Conservation (phyloP, 1,284 basidiomycete species). For the Cerrena zonata region DNA sequence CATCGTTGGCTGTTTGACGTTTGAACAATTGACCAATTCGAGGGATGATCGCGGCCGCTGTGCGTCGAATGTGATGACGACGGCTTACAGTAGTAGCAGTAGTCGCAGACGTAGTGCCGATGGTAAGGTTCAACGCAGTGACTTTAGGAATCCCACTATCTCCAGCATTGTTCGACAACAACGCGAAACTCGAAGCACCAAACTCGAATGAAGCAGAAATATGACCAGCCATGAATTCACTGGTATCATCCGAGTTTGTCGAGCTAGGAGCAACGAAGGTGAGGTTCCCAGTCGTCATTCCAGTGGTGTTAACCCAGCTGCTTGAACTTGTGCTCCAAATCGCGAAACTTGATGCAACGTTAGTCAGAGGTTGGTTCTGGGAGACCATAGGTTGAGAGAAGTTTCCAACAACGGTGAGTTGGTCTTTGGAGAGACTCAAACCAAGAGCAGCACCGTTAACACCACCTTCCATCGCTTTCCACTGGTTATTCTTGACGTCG, state of each 20-base stretch:
- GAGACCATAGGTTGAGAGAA: slow-evolving; percentile 56
- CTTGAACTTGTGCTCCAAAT: slow-evolving; percentile 64
- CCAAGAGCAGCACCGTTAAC: slow-evolving; percentile 71
- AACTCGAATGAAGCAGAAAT: slow-evolving; percentile 50
- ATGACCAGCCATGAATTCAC: slow-evolving; percentile 63
- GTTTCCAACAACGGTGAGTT: slow-evolving; percentile 68
- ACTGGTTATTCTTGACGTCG: slow-evolving; percentile 60
- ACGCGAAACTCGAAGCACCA: slow-evolving; percentile 68
- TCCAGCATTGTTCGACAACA: slow-evolving; percentile 62
- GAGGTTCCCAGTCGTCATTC: slow-evolving; percentile 71
- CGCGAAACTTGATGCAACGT: slow-evolving; percentile 64
- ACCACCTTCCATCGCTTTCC: slow-evolving; percentile 71
- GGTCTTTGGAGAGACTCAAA: slow-evolving; percentile 46
- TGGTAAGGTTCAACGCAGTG: slow-evolving; percentile 50
- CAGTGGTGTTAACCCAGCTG: slow-evolving; percentile 69
- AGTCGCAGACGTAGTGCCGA: slow-evolving; percentile 34
- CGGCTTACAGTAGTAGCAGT: slow-evolving; percentile 27
- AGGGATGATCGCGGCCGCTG: slow-evolving; percentile 45
- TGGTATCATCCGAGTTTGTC: slow-evolving; percentile 52
- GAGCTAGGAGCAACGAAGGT: slow-evolving; percentile 65
- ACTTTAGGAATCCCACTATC: slow-evolving; percentile 46
- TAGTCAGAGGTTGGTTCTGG: slow-evolving; percentile 32
- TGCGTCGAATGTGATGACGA: slow-evolving; percentile 33
- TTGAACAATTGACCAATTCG: slow-evolving; percentile 43
- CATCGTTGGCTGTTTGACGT: slow-evolving; percentile 40